Evolutionary conservation across 345 rosid species (phyloP), one percentile per base, ranked within the genome.

Genomic region (Rhodamnia rubescens): DNA sequence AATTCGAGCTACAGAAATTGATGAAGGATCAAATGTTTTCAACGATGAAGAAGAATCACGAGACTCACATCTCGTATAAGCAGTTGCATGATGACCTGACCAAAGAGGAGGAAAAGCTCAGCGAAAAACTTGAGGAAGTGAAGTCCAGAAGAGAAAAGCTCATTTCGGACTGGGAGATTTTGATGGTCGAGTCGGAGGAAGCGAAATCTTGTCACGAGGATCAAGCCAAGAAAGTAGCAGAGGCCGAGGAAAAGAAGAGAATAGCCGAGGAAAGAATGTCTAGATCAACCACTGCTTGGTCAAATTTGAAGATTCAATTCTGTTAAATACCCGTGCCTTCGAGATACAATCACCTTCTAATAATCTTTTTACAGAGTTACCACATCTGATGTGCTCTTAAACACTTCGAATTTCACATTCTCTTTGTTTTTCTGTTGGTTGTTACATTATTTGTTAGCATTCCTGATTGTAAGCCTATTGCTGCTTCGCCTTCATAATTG

Each of bases 201-300:
- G 78, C 52, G 0, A 85, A 58, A 18, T 85, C 87, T 51, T 61
- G 11, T 21, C 82, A 85, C 57, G 8, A 12, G 57, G 54, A 21
- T n/a, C 87, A 58, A 56, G 86, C 75, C 74, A 75, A 75, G 59
- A 85, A 75, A 49, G 47, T 40, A 21, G 84, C 6, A 1, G 87
- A 57, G 53, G 87, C 81, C 16, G 81, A 85, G 84, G 87, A 81
- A 27, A 85, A 26, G 84, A 85, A 85, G 84, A 85, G 81, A 32
- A 81, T 85, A 22, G 87, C 87, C 0, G 87, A 85, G 13, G 87
- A 82, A 58, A 82, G 59, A 47, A 58, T 85, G 87, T 85, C 87
- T 20, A 54, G 80, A 57, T 81, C 87, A 12, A 57, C 87, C 58
- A 29, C 81, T 32, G 87, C 84, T 32, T 85, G 84, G 87, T 85